These are phyloP conservation scores for Fusarium coffeatum DNA, from an alignment of 2,329 filamentous ascomycete genomes.

Conservation along the genomic window DNA sequence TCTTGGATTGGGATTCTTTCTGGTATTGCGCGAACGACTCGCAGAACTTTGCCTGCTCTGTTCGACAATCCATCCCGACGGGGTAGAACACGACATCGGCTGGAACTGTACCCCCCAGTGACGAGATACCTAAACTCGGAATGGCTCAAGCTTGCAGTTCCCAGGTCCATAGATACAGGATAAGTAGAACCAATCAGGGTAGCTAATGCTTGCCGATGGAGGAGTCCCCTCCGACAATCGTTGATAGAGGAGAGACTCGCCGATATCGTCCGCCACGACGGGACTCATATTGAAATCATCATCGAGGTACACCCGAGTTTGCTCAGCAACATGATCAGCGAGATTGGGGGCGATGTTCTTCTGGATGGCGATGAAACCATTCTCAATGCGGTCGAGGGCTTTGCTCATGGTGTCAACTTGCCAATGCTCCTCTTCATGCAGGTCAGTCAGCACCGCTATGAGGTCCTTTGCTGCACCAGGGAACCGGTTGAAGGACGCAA, in stretches of 20 bases:
- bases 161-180: background rate
- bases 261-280: accelerated
- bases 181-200: background rate
- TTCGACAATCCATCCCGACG: accelerated
- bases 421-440: no score
- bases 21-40: background rate
- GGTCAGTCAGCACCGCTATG: no score
- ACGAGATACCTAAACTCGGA: background rate
- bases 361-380: background rate
- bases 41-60: background rate
- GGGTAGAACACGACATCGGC: background rate
- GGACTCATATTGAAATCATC: no score
- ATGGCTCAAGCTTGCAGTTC: accelerated
- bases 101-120: background rate
- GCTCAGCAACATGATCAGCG: background rate
- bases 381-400: background rate
- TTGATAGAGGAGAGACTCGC: background rate
- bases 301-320: no score
- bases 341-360: background rate
- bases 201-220: background rate
- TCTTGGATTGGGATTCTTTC: no score
- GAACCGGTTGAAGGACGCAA: accelerated
- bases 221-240: accelerated
- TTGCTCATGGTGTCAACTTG: accelerated
- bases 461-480: no score